Evolutionary conservation across 2,329 filamentous ascomycete genomes (phyloP).

Genomic region (Cordyceps javanica): DNA sequence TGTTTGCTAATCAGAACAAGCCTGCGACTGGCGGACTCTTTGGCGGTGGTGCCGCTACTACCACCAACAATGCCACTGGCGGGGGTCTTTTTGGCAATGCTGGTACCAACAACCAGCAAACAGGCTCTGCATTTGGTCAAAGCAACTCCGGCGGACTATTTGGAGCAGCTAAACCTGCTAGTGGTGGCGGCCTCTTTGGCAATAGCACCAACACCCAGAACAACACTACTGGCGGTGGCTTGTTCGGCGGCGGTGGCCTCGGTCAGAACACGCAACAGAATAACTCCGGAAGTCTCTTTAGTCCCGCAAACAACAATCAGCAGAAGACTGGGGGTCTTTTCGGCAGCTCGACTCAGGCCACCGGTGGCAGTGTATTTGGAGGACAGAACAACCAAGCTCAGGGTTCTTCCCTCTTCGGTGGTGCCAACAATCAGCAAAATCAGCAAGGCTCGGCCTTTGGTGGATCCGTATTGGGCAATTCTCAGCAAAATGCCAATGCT

Average conservation of each 20-base stretch:
- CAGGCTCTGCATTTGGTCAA: constrained; percentile 2
- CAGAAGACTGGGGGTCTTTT: constrained; percentile 46
- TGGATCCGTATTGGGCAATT: constrained; percentile 54
- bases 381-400: constrained; percentile 39
- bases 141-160: constrained; percentile 32
- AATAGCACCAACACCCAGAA: constrained; percentile 27
- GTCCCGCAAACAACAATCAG: constrained; percentile 31
- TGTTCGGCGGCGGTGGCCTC: constrained; percentile 38
- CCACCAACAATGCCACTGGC: constrained; percentile 28
- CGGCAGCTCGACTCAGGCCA: constrained; percentile 38
- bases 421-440: constrained; percentile 42
- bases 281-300: constrained; percentile 45
- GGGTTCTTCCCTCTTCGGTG: constrained; percentile 39
- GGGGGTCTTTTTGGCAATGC: constrained; percentile 34
- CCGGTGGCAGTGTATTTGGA: constrained; percentile 50
- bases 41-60: constrained; percentile 39
- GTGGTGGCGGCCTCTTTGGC: constrained; percentile 36
- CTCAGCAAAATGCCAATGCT: constrained; percentile 42
- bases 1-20: constrained; percentile 36
- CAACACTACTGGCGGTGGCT: constrained; percentile 31
- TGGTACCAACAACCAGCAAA: constrained; percentile 24
- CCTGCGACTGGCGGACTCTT: constrained; percentile 21
- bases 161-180: constrained; percentile 28
- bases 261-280: constrained; percentile 27
- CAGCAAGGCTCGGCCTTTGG: constrained; percentile 37